A percentile compares a stretch with the other conserved stretches of the same genome.
Conservation (phyloP, 2,329 filamentous ascomycete species). For the Cadophora malorum region DNA sequence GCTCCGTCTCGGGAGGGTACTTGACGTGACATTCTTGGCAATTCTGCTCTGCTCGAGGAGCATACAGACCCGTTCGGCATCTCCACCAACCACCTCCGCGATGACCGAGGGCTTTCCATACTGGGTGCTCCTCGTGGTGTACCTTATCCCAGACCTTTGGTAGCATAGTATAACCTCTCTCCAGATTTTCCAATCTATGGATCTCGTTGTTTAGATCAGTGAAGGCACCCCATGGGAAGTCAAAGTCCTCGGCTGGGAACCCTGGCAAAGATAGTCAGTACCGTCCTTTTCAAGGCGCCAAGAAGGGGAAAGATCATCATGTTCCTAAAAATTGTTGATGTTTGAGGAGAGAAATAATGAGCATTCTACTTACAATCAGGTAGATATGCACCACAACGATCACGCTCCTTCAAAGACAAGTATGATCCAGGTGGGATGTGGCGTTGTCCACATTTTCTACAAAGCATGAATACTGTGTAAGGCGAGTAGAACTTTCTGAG, state of each 20-base stretch:
- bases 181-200: conserved; percentile 28
- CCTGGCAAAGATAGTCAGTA: conserved; percentile 19
- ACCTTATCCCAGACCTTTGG: conserved; percentile 34
- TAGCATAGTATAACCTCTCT: conserved; percentile 10
- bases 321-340: neutral
- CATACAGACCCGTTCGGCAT: conserved; percentile 34
- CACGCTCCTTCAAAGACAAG: conserved; percentile 36
- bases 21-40: conserved; percentile 32
- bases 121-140: conserved; percentile 35
- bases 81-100: conserved; percentile 41
- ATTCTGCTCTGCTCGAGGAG: conserved; percentile 31
- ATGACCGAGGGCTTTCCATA: conserved; percentile 37
- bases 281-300: neutral
- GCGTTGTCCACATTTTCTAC: conserved; percentile 36
- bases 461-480: conserved; percentile 32
- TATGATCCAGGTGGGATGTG: conserved; percentile 41
- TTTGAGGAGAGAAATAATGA: neutral
- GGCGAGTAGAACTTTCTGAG: conserved; percentile 26
- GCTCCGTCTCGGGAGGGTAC: neutral
- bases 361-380: conserved; percentile 33
- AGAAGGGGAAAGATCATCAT: neutral
- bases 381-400: conserved; percentile 38
- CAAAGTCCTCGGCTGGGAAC: conserved; percentile 36
- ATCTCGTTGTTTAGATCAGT: conserved; percentile 32
- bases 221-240: conserved; percentile 36